Evolutionary conservation across 1,284 basidiomycete species (phyloP).

Genomic region (Ganoderma lingzhi): DNA sequence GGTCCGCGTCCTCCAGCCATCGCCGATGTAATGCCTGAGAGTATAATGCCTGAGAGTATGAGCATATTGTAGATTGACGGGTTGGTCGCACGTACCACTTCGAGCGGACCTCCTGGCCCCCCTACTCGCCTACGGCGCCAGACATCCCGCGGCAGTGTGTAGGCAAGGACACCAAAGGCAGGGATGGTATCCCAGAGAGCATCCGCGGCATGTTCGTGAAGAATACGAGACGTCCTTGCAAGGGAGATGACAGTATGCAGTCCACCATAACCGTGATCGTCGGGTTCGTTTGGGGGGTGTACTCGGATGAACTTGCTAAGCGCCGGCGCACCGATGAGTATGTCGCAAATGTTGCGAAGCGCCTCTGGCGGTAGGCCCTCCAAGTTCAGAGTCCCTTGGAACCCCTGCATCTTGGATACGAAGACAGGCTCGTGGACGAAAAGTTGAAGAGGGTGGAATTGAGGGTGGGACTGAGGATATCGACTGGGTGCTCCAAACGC

Average conservation of each 20-base stretch:
- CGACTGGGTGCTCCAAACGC: background rate
- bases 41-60: background rate
- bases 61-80: background rate
- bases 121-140: background rate
- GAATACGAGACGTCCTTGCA: constrained; percentile 14
- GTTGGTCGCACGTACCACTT: background rate
- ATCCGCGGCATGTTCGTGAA: constrained; percentile 20
- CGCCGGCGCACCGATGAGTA: background rate
- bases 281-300: background rate
- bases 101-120: background rate
- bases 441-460: background rate
- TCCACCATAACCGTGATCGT: background rate
- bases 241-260: constrained; percentile 13
- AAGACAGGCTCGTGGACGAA: background rate
- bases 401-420: background rate
- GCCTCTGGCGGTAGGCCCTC: background rate
- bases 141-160: constrained; percentile 13
- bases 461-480: background rate
- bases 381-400: background rate
- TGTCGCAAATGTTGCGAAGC: background rate
- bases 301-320: background rate
- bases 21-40: background rate
- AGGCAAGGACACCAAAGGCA: constrained; percentile 11
- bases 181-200: constrained; percentile 20
- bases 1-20: background rate